Conservation (phyloP, 139 green algal species). For the Chlorella sp. region DNA sequence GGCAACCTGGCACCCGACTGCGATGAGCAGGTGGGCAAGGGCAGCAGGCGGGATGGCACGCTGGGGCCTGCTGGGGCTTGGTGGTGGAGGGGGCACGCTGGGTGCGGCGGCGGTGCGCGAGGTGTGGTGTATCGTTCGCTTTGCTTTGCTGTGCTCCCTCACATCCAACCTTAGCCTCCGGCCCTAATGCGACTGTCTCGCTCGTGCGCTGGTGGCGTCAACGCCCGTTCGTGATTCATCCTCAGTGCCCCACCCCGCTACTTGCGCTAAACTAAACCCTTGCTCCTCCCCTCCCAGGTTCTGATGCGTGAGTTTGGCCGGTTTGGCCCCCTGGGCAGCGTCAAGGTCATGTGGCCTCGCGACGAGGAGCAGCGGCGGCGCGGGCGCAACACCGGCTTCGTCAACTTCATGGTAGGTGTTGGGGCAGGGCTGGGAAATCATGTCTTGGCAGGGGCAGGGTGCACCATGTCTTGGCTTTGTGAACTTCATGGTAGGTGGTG, state of each 20-base stretch:
- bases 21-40: slow-evolving; percentile 61
- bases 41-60: neutral
- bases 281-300: slow-evolving; percentile 25
- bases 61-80: neutral
- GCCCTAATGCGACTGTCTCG: neutral
- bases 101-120: no score
- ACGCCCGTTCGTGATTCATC: no score
- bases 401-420: slow-evolving; percentile 92
- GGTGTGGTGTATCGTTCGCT: neutral
- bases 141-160: no score
- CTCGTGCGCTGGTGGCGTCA: no score
- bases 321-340: slow-evolving; percentile 90
- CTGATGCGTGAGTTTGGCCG: slow-evolving; percentile 89
- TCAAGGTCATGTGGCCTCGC: slow-evolving; percentile 99
- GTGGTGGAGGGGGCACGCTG: neutral
- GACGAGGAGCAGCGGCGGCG: slow-evolving; percentile 90
- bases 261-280: neutral
- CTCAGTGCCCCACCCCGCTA: no score
- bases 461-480: neutral
- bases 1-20: slow-evolving; percentile 90
- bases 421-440: neutral
- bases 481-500: neutral
- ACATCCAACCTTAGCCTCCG: no score
- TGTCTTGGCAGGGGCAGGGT: neutral
- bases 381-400: slow-evolving; percentile 94